Base-by-base conservation (phyloP, 441 rosid genomes). In the Biscutella laevigata region DNA sequence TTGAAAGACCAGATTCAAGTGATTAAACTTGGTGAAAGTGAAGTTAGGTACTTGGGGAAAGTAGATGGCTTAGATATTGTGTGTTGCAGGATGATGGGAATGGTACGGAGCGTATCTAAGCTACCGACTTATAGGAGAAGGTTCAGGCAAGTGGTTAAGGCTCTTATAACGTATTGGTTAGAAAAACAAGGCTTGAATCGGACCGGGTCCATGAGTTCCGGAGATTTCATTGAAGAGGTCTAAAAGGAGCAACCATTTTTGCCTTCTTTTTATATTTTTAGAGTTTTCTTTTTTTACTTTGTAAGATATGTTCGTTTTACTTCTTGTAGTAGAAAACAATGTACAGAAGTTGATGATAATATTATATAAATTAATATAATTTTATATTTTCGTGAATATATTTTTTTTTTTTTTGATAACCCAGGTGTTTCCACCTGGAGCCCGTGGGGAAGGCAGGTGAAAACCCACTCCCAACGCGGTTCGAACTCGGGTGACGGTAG, bases 1-100 rank as follows among this genome's bases (percentile, higher is more conserved):
- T 39, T 90, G 7, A 84, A 90, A 60, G 94, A 90, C 50, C 94
- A 90, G 56, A 78, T 78, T 26, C 53, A 60, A 62, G 89, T 68
- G 38, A 57, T 86, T 22, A 74, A 74, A 16, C 72, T 82, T 71
- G 73, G 61, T 35, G 84, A 77, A 46, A 69, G 59, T 29, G 94
- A 90, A 62, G 74, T 75, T 24, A 81, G 54, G 59, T 77, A 79
- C 76, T 45, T 81, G 66, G 84, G 78, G 61, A 84, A 78, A 62
- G 38, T 78, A 19, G n/a, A n/a, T n/a, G n/a, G 9, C 9, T 51
- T 25, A 16, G 25, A 39, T 28, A 1, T 21, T 48, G 54, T 37
- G 48, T 36, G 4, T 11, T 44, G 52, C 64, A 87, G 95, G 72
- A 78, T 87, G 92, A 69, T 74, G 35, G 95, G 90, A 58, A 81